These are phyloP conservation scores for Vitis rotundifolia DNA, from an alignment of 164 flowering plant genomes.

Conservation along the genomic window DNA sequence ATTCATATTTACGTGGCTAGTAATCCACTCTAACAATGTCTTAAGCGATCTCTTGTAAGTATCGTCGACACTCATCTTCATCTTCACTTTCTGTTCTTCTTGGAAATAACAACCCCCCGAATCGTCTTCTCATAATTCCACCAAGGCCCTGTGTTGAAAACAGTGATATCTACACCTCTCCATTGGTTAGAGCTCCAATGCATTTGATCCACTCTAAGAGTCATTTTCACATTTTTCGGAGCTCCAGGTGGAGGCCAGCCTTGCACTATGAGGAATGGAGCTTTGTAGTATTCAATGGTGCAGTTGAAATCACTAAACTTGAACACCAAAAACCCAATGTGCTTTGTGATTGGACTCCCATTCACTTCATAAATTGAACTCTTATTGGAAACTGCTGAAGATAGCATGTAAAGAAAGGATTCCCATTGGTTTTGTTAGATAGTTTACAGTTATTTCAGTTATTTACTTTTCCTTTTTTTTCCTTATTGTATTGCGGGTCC, in stretches of 20 bases:
- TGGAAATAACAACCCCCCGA: conserved; percentile 74
- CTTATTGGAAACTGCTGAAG: conserved; percentile 52
- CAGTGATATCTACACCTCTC: conserved; percentile 68
- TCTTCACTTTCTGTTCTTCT: conserved; percentile 57
- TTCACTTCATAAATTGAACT: conserved; percentile 67
- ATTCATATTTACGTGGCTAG: conserved; percentile 38
- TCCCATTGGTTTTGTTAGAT: conserved; percentile 99
- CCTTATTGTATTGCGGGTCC: too few relatives aligned
- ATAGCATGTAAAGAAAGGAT: too few relatives aligned
- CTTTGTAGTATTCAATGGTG: conserved; percentile 74
- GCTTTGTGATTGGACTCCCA: conserved; percentile 82
- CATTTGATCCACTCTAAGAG: conserved; percentile 58
- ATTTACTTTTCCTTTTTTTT: too few relatives aligned
- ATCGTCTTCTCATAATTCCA: conserved; percentile 77
- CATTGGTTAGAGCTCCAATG: conserved; percentile 60
- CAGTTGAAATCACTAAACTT: conserved; percentile 66
- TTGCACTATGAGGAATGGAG: conserved; percentile 70
- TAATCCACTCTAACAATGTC: conserved; percentile 56
- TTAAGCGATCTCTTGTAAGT: conserved; percentile 53
- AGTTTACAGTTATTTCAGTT: too few relatives aligned
- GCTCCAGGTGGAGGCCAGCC: conserved; percentile 54
- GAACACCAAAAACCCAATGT: conserved; percentile 60
- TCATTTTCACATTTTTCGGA: conserved; percentile 44
- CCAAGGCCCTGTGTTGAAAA: conserved; percentile 86
- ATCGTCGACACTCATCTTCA: conserved; percentile 58